Percentiles rank a stretch among this genome's conserved stretches.
Conservation (phyloP, 2,329 filamentous ascomycete species). For the Hyphodiscus sp. region DNA sequence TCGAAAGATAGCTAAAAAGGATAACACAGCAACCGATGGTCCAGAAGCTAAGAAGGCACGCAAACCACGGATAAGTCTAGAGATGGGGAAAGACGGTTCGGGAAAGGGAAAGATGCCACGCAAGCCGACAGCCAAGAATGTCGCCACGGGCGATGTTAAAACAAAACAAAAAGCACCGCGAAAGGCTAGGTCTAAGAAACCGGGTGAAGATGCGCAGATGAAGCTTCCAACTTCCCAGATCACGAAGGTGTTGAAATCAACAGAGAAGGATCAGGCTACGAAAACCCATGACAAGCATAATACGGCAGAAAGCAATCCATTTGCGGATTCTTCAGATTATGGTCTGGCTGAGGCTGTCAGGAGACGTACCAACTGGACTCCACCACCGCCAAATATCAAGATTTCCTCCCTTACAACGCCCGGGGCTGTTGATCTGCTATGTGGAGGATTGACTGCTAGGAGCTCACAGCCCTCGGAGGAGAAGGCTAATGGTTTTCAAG, state of each 20-base stretch:
- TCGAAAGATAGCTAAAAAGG: conserved; percentile 12
- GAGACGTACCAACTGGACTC: conserved; percentile 62
- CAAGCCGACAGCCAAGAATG: conserved; percentile 20
- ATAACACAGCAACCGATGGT: conserved; percentile 2
- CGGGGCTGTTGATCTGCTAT: neutral
- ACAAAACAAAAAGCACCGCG: conserved; percentile 16
- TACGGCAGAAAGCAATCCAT: neutral
- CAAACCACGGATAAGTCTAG: conserved; percentile 17
- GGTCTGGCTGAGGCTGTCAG: conserved; percentile 38
- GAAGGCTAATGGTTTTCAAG: conserved; percentile 27
- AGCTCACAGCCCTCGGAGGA: conserved; percentile 6
- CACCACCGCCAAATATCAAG: conserved; percentile 40
- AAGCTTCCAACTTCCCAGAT: conserved; percentile 30
- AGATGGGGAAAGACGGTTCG: neutral
- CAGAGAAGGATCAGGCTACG: neutral
- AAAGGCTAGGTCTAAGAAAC: conserved; percentile 26
- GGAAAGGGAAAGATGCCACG: conserved; percentile 6
- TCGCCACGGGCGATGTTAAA: conserved; percentile 1
- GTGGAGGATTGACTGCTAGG: neutral
- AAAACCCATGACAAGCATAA: neutral
- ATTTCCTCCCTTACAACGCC: conserved; percentile 7
- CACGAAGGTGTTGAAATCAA: conserved; percentile 19
- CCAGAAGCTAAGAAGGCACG: conserved; percentile 19
- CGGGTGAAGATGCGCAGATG: conserved; percentile 24
- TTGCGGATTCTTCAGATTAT: conserved; percentile 9